phyloP scores from a whole-genome alignment of 768 basidiomycete species.

The Lactarius hengduanensis region DNA sequence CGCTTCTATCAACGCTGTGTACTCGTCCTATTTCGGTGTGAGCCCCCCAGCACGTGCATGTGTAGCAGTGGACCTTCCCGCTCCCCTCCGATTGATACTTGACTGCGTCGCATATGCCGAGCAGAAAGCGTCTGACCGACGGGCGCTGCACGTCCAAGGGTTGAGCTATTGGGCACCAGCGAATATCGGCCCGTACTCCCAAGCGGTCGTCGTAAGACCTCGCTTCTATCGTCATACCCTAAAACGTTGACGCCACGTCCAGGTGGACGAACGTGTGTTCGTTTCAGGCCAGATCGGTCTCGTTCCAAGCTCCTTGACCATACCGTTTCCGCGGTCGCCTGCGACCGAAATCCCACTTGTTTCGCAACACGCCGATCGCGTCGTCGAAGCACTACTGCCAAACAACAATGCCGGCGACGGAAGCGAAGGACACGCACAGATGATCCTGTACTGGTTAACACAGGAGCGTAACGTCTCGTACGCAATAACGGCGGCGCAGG shows the following conservation, averaged over 20 bases:
- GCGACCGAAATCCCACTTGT: conserved; percentile 68
- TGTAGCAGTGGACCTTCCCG: conserved; percentile 72
- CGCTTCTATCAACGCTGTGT: conserved; percentile 69
- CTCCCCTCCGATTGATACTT: conserved; percentile 55
- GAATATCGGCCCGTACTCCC: conserved; percentile 98
- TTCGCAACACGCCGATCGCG: conserved; percentile 75
- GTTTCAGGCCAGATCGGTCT: conserved; percentile 96
- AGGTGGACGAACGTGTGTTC: conserved; percentile 78
- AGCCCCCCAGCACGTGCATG: conserved; percentile 97
- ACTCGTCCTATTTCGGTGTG: conserved; percentile 78
- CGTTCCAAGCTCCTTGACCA: conserved; percentile 65
- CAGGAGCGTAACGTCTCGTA: conserved; percentile 39
- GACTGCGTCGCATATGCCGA: conserved; percentile 78
- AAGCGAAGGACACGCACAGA: conserved; percentile 63
- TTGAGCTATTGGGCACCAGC: conserved; percentile 99
- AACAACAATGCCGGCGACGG: conserved; percentile 47
- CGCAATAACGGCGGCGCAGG: conserved; percentile 43
- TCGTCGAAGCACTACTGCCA: conserved; percentile 61
- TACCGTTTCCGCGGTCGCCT: conserved; percentile 61
- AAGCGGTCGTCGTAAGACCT: conserved; percentile 72
- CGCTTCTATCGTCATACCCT: not conserved
- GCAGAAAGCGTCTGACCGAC: conserved; percentile 45
- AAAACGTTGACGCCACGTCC: conserved; percentile 4
- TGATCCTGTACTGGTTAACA: conserved; percentile 72
- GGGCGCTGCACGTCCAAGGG: conserved; percentile 90